These are phyloP conservation scores for Pseudonitzschia multiseries DNA, from an alignment of 108 stramenopile genomes.

Conservation along the genomic window DNA sequence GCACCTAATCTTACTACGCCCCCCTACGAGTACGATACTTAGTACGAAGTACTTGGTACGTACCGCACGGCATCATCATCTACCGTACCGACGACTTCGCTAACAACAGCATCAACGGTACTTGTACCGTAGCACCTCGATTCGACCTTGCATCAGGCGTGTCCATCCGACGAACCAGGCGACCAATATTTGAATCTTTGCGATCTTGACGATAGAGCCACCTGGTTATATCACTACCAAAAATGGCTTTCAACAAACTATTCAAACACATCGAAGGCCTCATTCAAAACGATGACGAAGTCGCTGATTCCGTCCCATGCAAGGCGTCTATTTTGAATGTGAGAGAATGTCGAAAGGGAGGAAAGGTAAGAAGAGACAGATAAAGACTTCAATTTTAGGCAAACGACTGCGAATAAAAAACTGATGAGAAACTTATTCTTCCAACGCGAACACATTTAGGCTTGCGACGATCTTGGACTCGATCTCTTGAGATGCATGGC, in stretches of 20 bases:
- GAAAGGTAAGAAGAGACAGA: constrained; percentile 14
- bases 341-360: constrained; percentile 38
- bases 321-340: constrained; percentile 32
- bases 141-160: not conserved
- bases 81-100: too few species aligned
- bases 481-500: constrained; percentile 42
- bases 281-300: constrained; percentile 24
- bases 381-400: not conserved
- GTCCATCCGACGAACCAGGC: not conserved
- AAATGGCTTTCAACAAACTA: constrained; percentile 40
- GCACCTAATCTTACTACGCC: too few species aligned
- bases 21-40: too few species aligned
- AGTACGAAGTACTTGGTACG: too few species aligned
- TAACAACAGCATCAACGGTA: too few species aligned
- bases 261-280: constrained; percentile 28
- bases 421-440: not conserved
- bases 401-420: not conserved
- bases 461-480: constrained; percentile 33
- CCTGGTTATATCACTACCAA: not conserved
- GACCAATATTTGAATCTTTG: too few species aligned
- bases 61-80: too few species aligned
- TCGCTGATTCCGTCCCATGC: constrained; percentile 34
- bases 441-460: constrained; percentile 14
- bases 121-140: too few species aligned
- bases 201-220: too few species aligned